These are phyloP conservation scores for Nicotiana knightiana DNA, from an alignment of 257 asterid genomes.

Conservation along the genomic window DNA sequence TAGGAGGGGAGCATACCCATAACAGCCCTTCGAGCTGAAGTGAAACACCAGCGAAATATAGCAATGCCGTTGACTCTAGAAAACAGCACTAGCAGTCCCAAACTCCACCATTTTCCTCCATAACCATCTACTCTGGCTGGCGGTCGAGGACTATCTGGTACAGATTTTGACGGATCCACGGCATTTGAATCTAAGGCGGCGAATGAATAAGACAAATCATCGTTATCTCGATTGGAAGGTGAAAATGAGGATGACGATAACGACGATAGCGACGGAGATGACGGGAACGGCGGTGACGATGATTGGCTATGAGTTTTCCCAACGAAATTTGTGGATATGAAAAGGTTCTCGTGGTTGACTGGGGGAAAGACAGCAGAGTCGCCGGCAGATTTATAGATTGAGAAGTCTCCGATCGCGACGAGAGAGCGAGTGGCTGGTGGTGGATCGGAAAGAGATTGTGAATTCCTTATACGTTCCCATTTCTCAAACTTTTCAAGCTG, in stretches of 20 bases:
- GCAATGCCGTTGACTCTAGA: conserved; percentile 16
- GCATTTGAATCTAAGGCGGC: conserved; percentile 29
- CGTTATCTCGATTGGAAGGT: conserved; percentile 12
- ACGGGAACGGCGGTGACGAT: background rate
- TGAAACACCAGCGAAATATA: conserved; percentile 9
- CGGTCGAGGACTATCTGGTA: conserved; percentile 2
- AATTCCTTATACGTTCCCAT: background rate
- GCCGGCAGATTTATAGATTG: conserved; percentile 2
- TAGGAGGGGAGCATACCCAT: conserved; percentile 15
- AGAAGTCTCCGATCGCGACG: conserved; percentile 39
- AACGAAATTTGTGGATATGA: conserved; percentile 18
- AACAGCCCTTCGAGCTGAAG: conserved; percentile 18
- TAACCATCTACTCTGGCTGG: background rate
- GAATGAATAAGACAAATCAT: conserved; percentile 27
- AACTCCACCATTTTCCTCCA: conserved; percentile 11
- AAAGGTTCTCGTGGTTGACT: conserved; percentile 63
- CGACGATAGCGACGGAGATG: conserved; percentile 16
- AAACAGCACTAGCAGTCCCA: conserved; percentile 29
- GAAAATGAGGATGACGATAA: background rate
- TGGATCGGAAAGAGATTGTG: conserved; percentile 2
- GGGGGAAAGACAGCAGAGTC: conserved; percentile 51
- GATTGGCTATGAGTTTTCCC: conserved; percentile 6
- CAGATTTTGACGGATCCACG: conserved; percentile 13
- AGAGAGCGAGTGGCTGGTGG: conserved; percentile 32
- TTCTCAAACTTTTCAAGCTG: background rate